Base-by-base conservation (phyloP, 345 rosid genomes). In the Heritiera fomes region DNA sequence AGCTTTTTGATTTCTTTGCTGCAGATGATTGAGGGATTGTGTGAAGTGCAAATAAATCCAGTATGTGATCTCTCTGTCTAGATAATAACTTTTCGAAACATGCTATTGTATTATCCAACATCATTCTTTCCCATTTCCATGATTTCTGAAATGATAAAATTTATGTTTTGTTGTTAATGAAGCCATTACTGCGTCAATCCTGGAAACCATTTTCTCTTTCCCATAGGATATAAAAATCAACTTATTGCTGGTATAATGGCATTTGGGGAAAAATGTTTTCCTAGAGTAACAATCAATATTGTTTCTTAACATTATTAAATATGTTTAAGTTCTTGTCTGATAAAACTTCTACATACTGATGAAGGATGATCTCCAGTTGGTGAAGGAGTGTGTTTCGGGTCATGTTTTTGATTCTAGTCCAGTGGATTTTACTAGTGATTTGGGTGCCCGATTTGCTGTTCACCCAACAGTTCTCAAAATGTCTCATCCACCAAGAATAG, bases 351-450 rank as follows among this genome's bases (percentile, higher is more conserved):
- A 46, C 28, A 34, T 79, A 70, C 62, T 41, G 61, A 52, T 83
- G 83, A 84, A 95, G 96, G 99, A 89, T 75, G 95, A 91, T 61
- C 75, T 87, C 81, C 91, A 79, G 52, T 64, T 93, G 87, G 90
- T 93, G 75, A 91, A 82, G 78, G 87, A 89, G 83, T 95, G 96
- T 59, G 84, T 93, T 56, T 82, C 95, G 1, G 99, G 99, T 47
- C 87, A 87, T 82, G 89, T 93, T 52, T 93, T 84, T 80, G 97
- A 95, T 75, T 95, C 98, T 30, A 71, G 91, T 85, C 98, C 97
- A 0, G 90, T 91, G 78, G 99, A 95, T 91, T 95, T 93, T 84
- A 90, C 96, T 1, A 90, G 94, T 58, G 97, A 92, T 84, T 32
- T 93, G 83, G 98, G 99, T 62, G 81, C 90, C 53, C 75, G 83